Percentiles rank a stretch among this genome's conserved stretches.
Conservation (phyloP, 1,139 yeast species). For the Kodamaea ohmeri region DNA sequence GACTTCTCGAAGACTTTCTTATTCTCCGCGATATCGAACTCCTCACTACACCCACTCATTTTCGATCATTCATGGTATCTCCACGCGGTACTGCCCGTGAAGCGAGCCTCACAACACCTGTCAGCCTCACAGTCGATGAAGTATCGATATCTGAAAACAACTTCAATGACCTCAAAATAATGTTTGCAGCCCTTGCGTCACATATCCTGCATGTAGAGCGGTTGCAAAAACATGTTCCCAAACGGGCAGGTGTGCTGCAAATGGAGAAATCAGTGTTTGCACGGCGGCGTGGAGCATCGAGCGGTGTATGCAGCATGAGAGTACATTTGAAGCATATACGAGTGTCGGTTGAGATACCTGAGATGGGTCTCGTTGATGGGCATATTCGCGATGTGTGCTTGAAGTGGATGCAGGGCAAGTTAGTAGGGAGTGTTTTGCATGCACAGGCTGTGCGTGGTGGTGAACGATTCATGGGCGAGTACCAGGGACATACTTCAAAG, state of each 20-base stretch:
- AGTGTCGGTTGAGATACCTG: constrained; percentile 24
- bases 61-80: constrained; percentile 1
- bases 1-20: background rate
- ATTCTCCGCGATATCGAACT: background rate
- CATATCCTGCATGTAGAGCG: constrained; percentile 1
- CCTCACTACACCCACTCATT: background rate
- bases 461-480: constrained; percentile 33
- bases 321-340: constrained; percentile 24
- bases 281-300: background rate
- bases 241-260: constrained; percentile 2
- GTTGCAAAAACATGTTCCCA: constrained; percentile 2
- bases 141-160: background rate
- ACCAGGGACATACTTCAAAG: constrained; percentile 20
- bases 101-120: background rate
- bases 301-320: constrained; percentile 18
- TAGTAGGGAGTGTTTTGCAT: constrained; percentile 25
- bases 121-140: constrained; percentile 1
- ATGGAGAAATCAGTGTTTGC: constrained; percentile 4
- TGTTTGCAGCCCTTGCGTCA: background rate
- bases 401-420: constrained; percentile 19
- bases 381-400: constrained; percentile 25
- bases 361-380: constrained; percentile 47
- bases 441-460: constrained; percentile 22
- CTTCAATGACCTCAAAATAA: background rate
- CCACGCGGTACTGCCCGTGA: background rate